Evolutionary conservation across 345 rosid genomes (phyloP).

Genomic region (Raphanus raphanistrum): DNA sequence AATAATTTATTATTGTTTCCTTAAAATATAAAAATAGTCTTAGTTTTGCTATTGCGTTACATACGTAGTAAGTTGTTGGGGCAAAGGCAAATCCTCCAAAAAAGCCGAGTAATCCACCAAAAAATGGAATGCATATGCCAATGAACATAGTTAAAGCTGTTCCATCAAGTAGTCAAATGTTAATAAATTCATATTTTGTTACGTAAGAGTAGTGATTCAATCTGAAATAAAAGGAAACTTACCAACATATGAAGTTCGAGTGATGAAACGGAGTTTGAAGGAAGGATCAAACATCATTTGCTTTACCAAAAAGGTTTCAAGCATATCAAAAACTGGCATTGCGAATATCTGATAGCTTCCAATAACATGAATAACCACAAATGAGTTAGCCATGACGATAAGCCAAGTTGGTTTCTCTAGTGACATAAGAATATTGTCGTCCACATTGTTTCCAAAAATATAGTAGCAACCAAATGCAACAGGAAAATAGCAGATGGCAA

Average conservation of each 20-base stretch:
- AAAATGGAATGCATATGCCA: constrained; percentile 70
- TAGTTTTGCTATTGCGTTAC: not conserved
- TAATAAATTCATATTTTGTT: constrained; percentile 6
- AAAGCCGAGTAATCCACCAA: constrained; percentile 76
- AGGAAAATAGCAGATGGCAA: constrained; percentile 79
- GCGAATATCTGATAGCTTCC: constrained; percentile 88
- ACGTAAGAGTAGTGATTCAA: not conserved
- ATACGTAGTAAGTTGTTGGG: constrained; percentile 75
- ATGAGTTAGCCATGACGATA: constrained; percentile 66
- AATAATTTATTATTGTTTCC: not conserved
- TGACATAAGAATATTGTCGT: constrained; percentile 67
- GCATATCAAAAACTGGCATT: constrained; percentile 89
- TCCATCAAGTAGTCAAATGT: not conserved
- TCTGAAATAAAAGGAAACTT: constrained; percentile 13
- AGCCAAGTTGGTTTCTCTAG: constrained; percentile 71
- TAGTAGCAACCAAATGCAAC: constrained; percentile 70
- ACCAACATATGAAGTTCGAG: constrained; percentile 73
- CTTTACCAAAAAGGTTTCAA: constrained; percentile 67
- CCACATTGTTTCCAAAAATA: constrained; percentile 56
- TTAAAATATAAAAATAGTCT: not conserved
- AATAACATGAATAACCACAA: constrained; percentile 77
- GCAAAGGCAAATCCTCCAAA: constrained; percentile 92
- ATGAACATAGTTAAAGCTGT: constrained; percentile 73
- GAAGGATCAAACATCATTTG: constrained; percentile 49
- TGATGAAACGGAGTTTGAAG: constrained; percentile 56